phyloP scores from a whole-genome alignment of 2,329 filamentous ascomycete species.

The Sclerotinia sclerotiorum region DNA sequence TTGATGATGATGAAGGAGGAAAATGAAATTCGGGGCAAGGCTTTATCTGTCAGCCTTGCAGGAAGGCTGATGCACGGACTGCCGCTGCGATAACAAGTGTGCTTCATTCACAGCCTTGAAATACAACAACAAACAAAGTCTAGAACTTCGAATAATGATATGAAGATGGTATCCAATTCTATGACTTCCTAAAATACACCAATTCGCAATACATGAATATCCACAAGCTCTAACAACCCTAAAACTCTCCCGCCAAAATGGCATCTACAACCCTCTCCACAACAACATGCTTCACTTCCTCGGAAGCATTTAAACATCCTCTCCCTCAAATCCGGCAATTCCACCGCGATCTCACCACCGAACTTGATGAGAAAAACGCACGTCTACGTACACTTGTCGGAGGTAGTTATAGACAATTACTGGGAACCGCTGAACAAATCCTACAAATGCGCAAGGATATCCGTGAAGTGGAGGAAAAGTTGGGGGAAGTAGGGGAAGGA shows the following conservation, averaged over 20 bases:
- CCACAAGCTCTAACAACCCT: neutral
- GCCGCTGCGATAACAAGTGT: neutral
- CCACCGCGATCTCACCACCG: constrained; percentile 58
- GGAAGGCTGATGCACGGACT: constrained; percentile 13
- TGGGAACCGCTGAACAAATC: constrained; percentile 92
- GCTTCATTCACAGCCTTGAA: constrained; percentile 1
- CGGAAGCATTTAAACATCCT: constrained; percentile 48
- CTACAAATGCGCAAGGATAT: constrained; percentile 83
- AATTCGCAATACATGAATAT: neutral
- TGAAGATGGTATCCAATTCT: neutral
- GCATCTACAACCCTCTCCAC: constrained; percentile 48
- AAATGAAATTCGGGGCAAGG: neutral
- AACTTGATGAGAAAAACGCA: constrained; percentile 61
- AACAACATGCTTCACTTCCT: constrained; percentile 49
- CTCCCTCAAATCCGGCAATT: constrained; percentile 64
- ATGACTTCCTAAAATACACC: neutral
- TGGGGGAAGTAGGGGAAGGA: constrained; percentile 70
- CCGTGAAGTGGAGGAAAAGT: constrained; percentile 66
- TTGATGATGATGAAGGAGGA: neutral
- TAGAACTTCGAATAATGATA: constrained; percentile 11
- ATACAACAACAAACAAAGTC: neutral
- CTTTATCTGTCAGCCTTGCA: constrained; percentile 7
- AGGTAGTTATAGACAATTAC: constrained; percentile 77
- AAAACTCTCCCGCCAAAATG: constrained; percentile 23
- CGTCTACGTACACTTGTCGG: constrained; percentile 65